Percentiles rank a stretch among this genome's conserved stretches.
These are phyloP conservation scores for Fusarium coicis DNA, from an alignment of 2,329 filamentous ascomycete genomes.

Conservation along the genomic window DNA sequence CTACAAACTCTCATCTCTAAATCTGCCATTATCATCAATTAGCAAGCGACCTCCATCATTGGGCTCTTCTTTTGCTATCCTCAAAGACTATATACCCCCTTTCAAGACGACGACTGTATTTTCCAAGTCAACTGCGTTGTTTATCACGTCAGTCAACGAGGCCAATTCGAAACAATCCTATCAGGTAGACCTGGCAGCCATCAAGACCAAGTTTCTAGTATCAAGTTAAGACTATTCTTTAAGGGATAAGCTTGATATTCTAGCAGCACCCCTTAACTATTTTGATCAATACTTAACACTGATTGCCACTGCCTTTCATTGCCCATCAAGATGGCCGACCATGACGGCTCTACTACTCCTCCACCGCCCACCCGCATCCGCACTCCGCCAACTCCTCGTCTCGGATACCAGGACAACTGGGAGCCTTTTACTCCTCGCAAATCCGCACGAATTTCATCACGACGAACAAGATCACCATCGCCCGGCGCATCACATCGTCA, in stretches of 20 bases:
- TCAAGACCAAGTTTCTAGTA: constrained; percentile 32
- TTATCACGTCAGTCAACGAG: constrained; percentile 29
- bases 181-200: constrained; percentile 35
- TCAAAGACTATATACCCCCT: neutral
- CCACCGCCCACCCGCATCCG: constrained; percentile 67
- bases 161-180: constrained; percentile 25
- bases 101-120: constrained; percentile 12
- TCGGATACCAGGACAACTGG: constrained; percentile 75
- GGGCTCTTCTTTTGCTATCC: constrained; percentile 22
- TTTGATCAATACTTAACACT: constrained; percentile 9
- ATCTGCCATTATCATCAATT: constrained; percentile 41
- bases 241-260: constrained; percentile 7
- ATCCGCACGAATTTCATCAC: constrained; percentile 71
- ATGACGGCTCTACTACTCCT: constrained; percentile 62
- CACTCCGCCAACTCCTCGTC: constrained; percentile 75
- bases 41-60: constrained; percentile 38
- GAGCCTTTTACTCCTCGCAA: constrained; percentile 79
- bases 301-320: constrained; percentile 3
- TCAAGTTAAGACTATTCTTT: constrained; percentile 14
- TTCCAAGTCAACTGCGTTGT: constrained; percentile 19
- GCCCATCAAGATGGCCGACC: constrained; percentile 44
- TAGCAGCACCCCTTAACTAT: neutral
- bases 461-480: constrained; percentile 67
- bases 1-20: constrained; percentile 40
- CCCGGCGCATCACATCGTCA: constrained; percentile 54